Percentiles rank a stretch among this genome's conserved stretches.
Conservation (phyloP, 148 eudicot species). For the Rheum nobile region DNA sequence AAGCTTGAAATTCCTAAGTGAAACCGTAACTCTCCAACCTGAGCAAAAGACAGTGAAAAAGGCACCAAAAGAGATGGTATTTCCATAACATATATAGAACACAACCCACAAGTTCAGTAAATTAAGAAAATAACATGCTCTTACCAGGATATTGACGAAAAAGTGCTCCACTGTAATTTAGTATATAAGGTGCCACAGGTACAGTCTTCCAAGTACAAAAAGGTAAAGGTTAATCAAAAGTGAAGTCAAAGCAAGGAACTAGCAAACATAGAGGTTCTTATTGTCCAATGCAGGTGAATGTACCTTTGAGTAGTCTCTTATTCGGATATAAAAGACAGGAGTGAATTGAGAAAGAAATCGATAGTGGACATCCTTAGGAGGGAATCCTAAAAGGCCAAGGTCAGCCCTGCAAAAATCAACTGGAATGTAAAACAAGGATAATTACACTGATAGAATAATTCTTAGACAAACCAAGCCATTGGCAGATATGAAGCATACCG, state of each 20-base stretch:
- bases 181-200: constrained; percentile 85
- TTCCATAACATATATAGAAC: neutral
- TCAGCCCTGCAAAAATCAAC: constrained; percentile 58
- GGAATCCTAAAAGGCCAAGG: constrained; percentile 90
- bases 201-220: constrained; percentile 63
- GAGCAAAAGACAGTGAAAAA: neutral
- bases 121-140: constrained; percentile 1
- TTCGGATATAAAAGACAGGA: constrained; percentile 87
- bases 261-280: neutral
- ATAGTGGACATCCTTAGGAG: constrained; percentile 79
- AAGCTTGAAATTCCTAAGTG: neutral
- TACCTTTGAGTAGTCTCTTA: constrained; percentile 97
- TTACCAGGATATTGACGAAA: constrained; percentile 98
- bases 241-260: constrained; percentile 4
- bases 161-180: constrained; percentile 90
- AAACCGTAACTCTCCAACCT: neutral
- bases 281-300: neutral
- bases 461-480: neutral
- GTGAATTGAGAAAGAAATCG: constrained; percentile 90
- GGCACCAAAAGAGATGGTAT: neutral
- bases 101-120: neutral
- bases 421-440: constrained; percentile 4
- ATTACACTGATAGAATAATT: constrained; percentile 4
- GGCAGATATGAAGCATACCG: constrained; percentile 39
- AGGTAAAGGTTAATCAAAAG: constrained; percentile 13